A percentile compares a stretch with the other conserved stretches of the same genome.
These are phyloP conservation scores for Cucurbita ficifolia DNA, from an alignment of 306 rosid genomes.

Conservation along the genomic window DNA sequence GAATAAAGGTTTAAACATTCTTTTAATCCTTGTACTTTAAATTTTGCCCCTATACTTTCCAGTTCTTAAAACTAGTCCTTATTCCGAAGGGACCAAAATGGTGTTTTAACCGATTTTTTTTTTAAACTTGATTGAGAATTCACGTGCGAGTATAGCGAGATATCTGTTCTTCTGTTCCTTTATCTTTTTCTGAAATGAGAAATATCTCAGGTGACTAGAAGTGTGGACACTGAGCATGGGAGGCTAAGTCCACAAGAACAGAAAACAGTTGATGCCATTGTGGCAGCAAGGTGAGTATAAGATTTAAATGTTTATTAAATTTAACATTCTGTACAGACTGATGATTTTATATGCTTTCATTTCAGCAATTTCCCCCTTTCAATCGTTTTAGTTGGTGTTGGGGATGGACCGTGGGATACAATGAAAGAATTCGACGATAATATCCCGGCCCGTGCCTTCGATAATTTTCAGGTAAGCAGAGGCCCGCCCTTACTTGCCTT, in stretches of 20 bases:
- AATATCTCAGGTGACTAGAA: constrained; percentile 72
- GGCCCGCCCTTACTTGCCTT: background rate
- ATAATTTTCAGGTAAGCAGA: constrained; percentile 72
- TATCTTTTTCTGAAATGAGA: background rate
- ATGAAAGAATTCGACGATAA: constrained; percentile 93
- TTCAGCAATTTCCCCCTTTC: constrained; percentile 84
- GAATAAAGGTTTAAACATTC: no score
- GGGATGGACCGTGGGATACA: constrained; percentile 99
- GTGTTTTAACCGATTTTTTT: background rate
- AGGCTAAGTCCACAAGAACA: constrained; percentile 83
- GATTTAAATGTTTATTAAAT: background rate
- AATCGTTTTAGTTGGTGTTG: constrained; percentile 86
- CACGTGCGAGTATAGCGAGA: background rate
- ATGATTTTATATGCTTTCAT: constrained; percentile 2
- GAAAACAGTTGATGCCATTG: constrained; percentile 79
- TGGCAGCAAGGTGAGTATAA: constrained; percentile 65
- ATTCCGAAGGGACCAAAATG: background rate
- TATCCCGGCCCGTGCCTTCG: constrained; percentile 74
- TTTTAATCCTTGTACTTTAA: no score
- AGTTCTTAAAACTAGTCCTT: no score
- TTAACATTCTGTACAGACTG: constrained; percentile 1
- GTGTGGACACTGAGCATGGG: constrained; percentile 66
- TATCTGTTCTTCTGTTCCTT: background rate
- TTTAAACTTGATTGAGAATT: background rate
- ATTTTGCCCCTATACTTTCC: no score